Evolutionary conservation across 1,284 basidiomycete species (phyloP), one percentile per base, ranked within the genome.

Genomic region (Cryptococcus wingfieldii): DNA sequence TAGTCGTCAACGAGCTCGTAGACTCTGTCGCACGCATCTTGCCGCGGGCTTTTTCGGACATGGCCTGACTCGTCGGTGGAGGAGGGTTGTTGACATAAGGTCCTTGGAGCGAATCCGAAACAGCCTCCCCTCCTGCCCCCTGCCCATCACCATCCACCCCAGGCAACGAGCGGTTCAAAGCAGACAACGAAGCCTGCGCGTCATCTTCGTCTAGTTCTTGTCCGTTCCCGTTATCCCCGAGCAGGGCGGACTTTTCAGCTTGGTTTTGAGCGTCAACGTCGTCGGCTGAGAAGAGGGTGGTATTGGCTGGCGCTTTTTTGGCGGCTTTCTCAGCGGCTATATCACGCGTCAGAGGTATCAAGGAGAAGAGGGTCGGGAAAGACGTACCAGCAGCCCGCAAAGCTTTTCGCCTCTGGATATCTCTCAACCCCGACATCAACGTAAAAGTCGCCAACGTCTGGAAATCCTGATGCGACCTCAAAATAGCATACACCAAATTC

Each of bases 361-460:
- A 25, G 23, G 9, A 37, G 16, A 41, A 18, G 12, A 34, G 4
- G 34, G 14, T 2, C 1, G 25, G 28, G 19, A 34, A 14, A 5
- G 39, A 64, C 69, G 59, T 55, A 71, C 70, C 69, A 9, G 68
- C 69, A 59, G 89, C 88, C 64, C 85, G 88, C 28, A 83, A 82
- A 42, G 82, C 76, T 67, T 90, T 86, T 1, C 84, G 80, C 2
- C 88, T 82, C 55, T 84, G 83, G 28, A 96, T 87, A 64, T 96
- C 91, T 9, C 88, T 83, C 43, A 98, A 81, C 3, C 88, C 94
- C 27, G 83, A 80, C 2, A 86, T 79, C 7, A 98, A 80, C 0
- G 91, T 93, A 69, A 98, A 95, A 0, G 87, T 90, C 2, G 90
- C 89, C 10, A 98, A 81, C 53, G 87, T 85, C 70, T 96, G 88